phyloP scores from a whole-genome alignment of 2,329 filamentous ascomycete species.

The Colletotrichum neosansevieriae region DNA sequence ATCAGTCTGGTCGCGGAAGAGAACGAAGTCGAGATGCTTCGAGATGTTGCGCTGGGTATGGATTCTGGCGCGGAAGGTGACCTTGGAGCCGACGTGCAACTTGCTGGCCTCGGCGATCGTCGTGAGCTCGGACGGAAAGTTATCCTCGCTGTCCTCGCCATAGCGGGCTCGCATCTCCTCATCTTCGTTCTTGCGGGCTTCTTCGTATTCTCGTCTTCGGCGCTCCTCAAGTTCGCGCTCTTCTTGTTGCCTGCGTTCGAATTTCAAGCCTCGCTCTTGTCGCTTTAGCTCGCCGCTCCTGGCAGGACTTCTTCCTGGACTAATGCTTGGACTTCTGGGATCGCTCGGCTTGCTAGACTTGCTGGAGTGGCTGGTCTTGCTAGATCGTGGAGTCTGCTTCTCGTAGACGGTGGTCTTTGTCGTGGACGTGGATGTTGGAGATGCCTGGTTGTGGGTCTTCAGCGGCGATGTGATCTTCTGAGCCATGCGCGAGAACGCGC shows the following conservation, averaged over 20 bases:
- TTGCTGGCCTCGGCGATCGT: slow-evolving; percentile 35
- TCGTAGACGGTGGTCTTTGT: slow-evolving; percentile 30
- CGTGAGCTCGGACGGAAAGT: slow-evolving; percentile 29
- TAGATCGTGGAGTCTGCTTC: slow-evolving; percentile 20
- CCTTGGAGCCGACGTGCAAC: slow-evolving; percentile 50
- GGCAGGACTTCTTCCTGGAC: slow-evolving; percentile 1
- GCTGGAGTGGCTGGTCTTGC: slow-evolving; percentile 24
- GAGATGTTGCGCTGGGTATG: slow-evolving; percentile 87
- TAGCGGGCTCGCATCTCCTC: slow-evolving; percentile 34
- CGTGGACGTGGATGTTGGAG: not conserved
- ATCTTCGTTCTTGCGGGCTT: slow-evolving; percentile 32
- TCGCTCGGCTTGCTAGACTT: slow-evolving; percentile 27
- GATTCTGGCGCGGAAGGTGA: slow-evolving; percentile 67
- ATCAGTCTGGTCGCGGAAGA: slow-evolving; percentile 85
- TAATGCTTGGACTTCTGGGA: slow-evolving; percentile 6
- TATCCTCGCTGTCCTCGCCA: slow-evolving; percentile 25
- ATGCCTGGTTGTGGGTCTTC: slow-evolving; percentile 16
- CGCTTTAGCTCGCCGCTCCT: slow-evolving; percentile 31
- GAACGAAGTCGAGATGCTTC: slow-evolving; percentile 84
- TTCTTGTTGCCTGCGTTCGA: slow-evolving; percentile 20
- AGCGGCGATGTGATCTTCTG: slow-evolving; percentile 31
- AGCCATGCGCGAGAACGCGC: slow-evolving; percentile 42
- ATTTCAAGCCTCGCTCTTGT: slow-evolving; percentile 30
- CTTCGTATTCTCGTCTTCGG: slow-evolving; percentile 18
- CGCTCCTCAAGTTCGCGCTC: slow-evolving; percentile 32